phyloP scores from a whole-genome alignment of 805 yeast species.

The Teunomyces kruisii region DNA sequence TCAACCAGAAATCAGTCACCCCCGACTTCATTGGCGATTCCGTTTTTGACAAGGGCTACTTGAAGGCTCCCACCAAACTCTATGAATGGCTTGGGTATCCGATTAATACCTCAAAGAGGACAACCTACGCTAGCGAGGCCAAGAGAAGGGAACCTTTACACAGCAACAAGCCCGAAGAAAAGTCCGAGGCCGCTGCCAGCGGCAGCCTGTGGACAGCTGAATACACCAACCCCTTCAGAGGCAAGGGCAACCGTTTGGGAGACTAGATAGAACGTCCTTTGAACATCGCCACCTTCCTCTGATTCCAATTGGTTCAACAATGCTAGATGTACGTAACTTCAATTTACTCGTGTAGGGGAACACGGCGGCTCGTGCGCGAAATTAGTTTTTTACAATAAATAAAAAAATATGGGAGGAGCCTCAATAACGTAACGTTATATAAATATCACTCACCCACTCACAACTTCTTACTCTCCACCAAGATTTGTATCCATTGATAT shows the following conservation, averaged over 20 bases:
- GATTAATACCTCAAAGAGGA: constrained; percentile 7
- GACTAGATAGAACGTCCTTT: constrained; percentile 9
- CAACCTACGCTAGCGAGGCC: constrained; percentile 6
- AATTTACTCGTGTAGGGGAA: neutral
- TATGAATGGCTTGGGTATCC: constrained; percentile 34
- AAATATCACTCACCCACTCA: neutral
- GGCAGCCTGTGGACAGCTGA: neutral
- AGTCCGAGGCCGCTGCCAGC: neutral
- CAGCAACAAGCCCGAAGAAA: neutral
- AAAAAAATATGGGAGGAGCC: neutral
- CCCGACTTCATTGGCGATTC: constrained; percentile 35
- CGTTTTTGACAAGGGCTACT: constrained; percentile 51
- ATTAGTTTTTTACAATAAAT: neutral
- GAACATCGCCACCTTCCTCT: too few species aligned
- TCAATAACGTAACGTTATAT: too few species aligned
- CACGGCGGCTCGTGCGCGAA: neutral
- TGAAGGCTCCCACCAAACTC: constrained; percentile 53
- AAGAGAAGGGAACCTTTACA: neutral
- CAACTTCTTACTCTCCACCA: neutral
- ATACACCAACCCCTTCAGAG: constrained; percentile 22
- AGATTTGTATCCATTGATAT: neutral
- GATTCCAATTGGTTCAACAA: neutral
- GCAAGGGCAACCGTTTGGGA: constrained; percentile 39
- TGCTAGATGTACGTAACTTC: too few species aligned
- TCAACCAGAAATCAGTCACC: neutral